Base-by-base conservation (phyloP, 2,329 filamentous ascomycete genomes). In the Lecanicillium sp. region DNA sequence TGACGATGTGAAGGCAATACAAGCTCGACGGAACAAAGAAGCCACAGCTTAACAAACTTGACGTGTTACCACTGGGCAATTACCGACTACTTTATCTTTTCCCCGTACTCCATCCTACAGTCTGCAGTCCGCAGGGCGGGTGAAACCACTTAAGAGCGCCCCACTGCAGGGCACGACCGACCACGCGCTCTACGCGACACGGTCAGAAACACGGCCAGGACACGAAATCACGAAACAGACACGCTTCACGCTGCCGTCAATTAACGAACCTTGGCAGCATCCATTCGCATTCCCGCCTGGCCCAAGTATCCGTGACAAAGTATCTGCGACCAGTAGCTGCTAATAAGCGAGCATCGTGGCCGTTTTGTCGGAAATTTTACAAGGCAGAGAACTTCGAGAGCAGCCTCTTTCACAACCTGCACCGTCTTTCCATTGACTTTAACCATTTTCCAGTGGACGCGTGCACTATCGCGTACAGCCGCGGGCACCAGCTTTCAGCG, bases 171-270 rank as follows among this genome's bases (percentile, higher is more conserved):
- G 33, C 29, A 9, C 33, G 36, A n/a, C n/a, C 20, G 41, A 9
- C 36, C 3, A 44, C 41, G 48, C 48, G 40, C 20, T 3, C 4
- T 23, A 39, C 51, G 40, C 42, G 48, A 45, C 49, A 48, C 48
- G 32, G 10, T 23, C 10, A 15, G 54, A n/a, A n/a, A 60, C 62
- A 62, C 62, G 62, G 54, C 49, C 39, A 35, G n/a, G 51, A 60
- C 66, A 64, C 66, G 67, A 63, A 57, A 59, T 60, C 68, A 66
- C 69, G 69, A 71, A 71, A 70, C 59, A 44, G 66, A 71, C 69
- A 71, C 69, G 69, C 65, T 67, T 35, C 33, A 19, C 15, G 46
- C 33, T 23, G 40, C 45, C 44, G 49, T 54, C 54, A 57, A 57
- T 55, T 57, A 52, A 55, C 30, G 29, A 21, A 27, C 39, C 29